Evolutionary conservation across 2,329 filamentous ascomycete species (phyloP), one percentile per base, ranked within the genome.

Genomic region (Clonostachys byssicola): DNA sequence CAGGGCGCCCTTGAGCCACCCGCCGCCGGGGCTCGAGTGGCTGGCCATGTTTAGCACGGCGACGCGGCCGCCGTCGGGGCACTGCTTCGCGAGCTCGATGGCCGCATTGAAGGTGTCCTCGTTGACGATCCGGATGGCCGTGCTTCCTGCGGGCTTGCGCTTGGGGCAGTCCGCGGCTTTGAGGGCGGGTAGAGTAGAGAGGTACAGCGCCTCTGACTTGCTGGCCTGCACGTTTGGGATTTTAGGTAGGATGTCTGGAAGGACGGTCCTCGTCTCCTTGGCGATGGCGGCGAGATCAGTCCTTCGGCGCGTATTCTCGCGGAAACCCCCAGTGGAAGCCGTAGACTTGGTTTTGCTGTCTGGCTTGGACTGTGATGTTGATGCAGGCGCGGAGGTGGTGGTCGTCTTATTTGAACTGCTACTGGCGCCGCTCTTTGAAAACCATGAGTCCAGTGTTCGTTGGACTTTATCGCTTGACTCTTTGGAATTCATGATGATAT

Each of bases 21-120:
- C 83, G 16, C 85, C 85, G n/a, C 84, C 85, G 0, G 79, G 73
- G 14, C 57, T 61, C 5, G 62, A 54, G 42, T 78, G 72, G 44
- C 80, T 86, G 14, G 84, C 84, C 67, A 87, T 80, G 56, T 88
- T 89, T 48, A 89, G 67, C 23, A 87, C 73, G 34, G 74, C 78
- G n/a, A 85, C 73, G 8, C 64, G 60, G 5, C 61, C 17, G 36
- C 17, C 17, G 12, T 39, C 62, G 17, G 56, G 50, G 2, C 47
- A 49, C 23, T 65, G 60, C 43, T 52, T 55, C 16, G 51, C 46
- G 18, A 74, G 62, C 6, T 39, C 36, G 4, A 39, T 39, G 6
- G 80, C 82, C 3, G 73, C 75, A 53, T 83, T 77, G 53, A 82
- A 72, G 1, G 75, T 76, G 54, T 86, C 83, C 16, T 71, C 68